Conservation (phyloP, 2,329 filamentous ascomycete genomes). For the Aureobasidium sp. region DNA sequence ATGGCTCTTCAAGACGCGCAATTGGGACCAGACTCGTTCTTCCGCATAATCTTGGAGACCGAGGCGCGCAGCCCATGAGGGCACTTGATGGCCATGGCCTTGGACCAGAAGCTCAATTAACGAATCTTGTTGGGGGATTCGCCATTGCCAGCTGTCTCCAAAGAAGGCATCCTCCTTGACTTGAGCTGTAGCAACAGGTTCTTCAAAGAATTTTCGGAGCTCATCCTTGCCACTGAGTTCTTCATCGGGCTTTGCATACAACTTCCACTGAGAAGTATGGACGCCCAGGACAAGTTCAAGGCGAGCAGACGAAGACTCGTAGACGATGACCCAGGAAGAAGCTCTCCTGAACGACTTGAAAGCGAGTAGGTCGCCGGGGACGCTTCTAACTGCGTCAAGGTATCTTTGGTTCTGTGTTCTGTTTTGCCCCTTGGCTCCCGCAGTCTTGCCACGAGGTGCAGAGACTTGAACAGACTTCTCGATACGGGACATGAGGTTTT, state of each 20-base stretch:
- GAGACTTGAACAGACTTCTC: neutral
- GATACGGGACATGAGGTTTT: neutral
- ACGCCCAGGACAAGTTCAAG: constrained; percentile 41
- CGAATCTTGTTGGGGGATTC: constrained; percentile 35
- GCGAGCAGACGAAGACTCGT: constrained; percentile 39
- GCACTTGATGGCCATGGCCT: constrained; percentile 26
- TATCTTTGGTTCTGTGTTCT: constrained; percentile 28
- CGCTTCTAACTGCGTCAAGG: constrained; percentile 33
- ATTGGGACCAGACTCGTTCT: constrained; percentile 48
- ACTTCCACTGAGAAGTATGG: constrained; percentile 30
- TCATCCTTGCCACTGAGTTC: constrained; percentile 21
- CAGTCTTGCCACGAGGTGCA: neutral
- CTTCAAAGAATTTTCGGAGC: constrained; percentile 28
- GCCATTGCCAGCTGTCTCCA: constrained; percentile 50
- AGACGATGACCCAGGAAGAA: constrained; percentile 46
- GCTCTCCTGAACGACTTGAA: constrained; percentile 37
- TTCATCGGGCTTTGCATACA: constrained; percentile 31
- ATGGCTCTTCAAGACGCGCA: constrained; percentile 41
- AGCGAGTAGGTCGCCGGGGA: constrained; percentile 39
- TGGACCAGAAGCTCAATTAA: constrained; percentile 27
- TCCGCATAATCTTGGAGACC: constrained; percentile 42
- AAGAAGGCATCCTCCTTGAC: constrained; percentile 28
- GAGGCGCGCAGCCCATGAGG: constrained; percentile 42
- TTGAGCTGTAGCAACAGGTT: constrained; percentile 31
- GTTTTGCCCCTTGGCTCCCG: neutral